phyloP scores from a whole-genome alignment of 257 asterid genomes.

The Przewalskia tangutica region DNA sequence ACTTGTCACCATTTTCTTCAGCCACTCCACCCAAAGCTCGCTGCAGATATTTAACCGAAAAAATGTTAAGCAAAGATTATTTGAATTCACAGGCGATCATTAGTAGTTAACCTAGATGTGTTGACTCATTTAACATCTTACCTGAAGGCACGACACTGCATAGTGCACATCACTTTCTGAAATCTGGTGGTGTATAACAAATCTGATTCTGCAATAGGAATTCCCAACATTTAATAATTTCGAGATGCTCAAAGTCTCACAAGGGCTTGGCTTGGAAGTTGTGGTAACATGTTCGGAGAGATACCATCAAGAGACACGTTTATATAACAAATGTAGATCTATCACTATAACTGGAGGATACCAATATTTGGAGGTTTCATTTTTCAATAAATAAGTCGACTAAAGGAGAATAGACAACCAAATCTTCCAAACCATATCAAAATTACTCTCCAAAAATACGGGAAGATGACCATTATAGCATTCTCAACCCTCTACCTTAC shows the following conservation, averaged over 20 bases:
- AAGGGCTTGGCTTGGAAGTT: neutral
- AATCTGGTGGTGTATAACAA: slow-evolving; percentile 88
- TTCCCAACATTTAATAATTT: neutral
- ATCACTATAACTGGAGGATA: neutral
- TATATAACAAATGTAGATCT: neutral
- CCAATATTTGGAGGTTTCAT: neutral
- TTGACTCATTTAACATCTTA: slow-evolving; percentile 8
- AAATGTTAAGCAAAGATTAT: neutral
- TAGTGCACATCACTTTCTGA: slow-evolving; percentile 73
- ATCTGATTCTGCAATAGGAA: slow-evolving; percentile 46
- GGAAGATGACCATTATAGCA: neutral
- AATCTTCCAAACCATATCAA: neutral
- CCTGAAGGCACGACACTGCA: slow-evolving; percentile 73
- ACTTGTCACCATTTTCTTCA: slow-evolving; percentile 30
- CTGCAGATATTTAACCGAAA: slow-evolving; percentile 28
- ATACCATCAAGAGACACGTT: neutral
- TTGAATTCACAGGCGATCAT: neutral
- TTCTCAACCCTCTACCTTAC: neutral
- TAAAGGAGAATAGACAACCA: neutral
- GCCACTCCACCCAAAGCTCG: slow-evolving; percentile 37
- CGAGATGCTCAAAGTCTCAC: neutral
- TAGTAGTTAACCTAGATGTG: neutral
- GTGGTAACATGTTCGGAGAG: neutral
- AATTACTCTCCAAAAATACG: neutral
- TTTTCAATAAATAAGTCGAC: neutral